Evolutionary conservation across 1,284 basidiomycete genomes (phyloP).

Genomic region (Wallemia ichthyophaga): DNA sequence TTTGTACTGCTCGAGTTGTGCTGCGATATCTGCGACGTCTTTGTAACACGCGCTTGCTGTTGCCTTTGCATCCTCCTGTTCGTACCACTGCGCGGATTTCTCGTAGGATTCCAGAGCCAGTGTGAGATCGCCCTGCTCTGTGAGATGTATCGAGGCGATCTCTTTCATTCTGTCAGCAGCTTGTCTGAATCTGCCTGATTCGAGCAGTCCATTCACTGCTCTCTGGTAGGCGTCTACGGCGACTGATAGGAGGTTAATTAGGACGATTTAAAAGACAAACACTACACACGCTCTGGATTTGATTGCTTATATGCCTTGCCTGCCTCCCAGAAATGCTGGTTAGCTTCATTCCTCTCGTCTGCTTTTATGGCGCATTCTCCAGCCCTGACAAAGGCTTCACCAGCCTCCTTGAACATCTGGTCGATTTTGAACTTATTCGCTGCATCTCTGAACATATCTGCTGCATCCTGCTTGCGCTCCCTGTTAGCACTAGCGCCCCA

Average conservation of each 20-base stretch:
- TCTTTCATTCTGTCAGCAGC: constrained; percentile 94
- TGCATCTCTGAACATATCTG: constrained; percentile 6
- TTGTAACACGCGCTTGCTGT: constrained; percentile 89
- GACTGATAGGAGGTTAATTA: constrained; percentile 24
- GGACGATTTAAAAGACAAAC: background rate
- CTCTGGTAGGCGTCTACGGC: constrained; percentile 67
- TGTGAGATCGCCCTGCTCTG: constrained; percentile 34
- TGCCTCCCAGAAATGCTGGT: constrained; percentile 89
- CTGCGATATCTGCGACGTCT: constrained; percentile 80
- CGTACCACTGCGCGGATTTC: constrained; percentile 88
- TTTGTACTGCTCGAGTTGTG: constrained; percentile 55
- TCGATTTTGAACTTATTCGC: constrained; percentile 14
- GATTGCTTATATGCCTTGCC: constrained; percentile 75
- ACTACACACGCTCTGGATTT: constrained; percentile 41
- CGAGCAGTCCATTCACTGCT: constrained; percentile 53
- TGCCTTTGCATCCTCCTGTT: constrained; percentile 85
- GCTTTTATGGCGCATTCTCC: constrained; percentile 67
- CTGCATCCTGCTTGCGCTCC: constrained; percentile 4
- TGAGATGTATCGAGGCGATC: constrained; percentile 71
- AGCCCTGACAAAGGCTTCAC: constrained; percentile 22
- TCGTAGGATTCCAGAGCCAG: constrained; percentile 72
- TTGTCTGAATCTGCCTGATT: constrained; percentile 73
- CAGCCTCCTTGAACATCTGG: constrained; percentile 14
- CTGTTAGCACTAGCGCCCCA: constrained; percentile 43
- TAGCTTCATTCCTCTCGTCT: constrained; percentile 65